Conservation (phyloP, 768 basidiomycete species). For the Amanita thiersii region DNA sequence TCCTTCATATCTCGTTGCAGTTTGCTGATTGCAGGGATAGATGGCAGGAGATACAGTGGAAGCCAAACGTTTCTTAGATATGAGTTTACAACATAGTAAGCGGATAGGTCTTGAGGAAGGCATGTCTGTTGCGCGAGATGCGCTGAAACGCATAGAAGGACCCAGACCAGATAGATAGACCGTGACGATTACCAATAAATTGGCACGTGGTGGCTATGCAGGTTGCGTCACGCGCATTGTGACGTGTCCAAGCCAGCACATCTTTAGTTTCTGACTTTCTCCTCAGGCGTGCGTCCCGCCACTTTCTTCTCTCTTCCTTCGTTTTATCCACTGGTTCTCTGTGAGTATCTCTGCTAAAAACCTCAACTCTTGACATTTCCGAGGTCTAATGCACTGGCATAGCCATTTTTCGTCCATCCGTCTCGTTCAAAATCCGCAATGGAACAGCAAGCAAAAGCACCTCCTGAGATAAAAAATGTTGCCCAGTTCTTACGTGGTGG, state of each 20-base stretch:
- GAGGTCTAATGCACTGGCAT: neutral
- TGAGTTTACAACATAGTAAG: conserved; percentile 29
- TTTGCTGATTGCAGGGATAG: conserved; percentile 23
- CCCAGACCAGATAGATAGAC: neutral
- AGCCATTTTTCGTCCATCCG: neutral
- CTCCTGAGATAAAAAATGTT: conserved; percentile 72
- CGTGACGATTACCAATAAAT: conserved; percentile 1
- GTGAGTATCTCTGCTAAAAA: neutral
- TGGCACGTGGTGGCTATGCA: neutral
- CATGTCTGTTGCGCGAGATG: conserved; percentile 21
- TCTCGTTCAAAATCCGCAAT: conserved; percentile 16
- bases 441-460: conserved; percentile 76
- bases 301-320: neutral
- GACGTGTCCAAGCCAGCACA: conserved; percentile 7
- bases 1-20: no score
- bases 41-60: conserved; percentile 28
- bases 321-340: neutral
- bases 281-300: no score
- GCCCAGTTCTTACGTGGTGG: conserved; percentile 84
- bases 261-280: neutral
- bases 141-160: conserved; percentile 15
- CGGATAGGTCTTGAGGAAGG: conserved; percentile 26
- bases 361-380: neutral
- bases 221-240: neutral
- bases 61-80: conserved; percentile 23